Percentiles rank a stretch among this genome's conserved stretches.
phyloP scores from a whole-genome alignment of 176 grass and related monocot species.

The Oryza punctata region DNA sequence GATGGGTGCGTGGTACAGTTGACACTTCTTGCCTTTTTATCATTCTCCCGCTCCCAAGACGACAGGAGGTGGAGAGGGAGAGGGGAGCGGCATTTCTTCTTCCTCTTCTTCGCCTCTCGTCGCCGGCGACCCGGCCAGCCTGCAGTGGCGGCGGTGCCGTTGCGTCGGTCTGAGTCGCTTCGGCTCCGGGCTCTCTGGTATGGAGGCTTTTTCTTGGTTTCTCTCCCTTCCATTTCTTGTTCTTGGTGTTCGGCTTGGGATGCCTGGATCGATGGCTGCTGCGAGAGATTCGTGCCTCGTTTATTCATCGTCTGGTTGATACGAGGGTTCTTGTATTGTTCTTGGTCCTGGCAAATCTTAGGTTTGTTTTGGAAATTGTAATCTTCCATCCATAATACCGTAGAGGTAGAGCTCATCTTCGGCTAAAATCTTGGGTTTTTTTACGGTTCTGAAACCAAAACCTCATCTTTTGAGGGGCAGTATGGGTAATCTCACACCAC shows the following conservation, averaged over 20 bases:
- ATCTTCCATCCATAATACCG: not conserved
- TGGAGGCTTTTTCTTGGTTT: slow-evolving; percentile 27
- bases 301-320: not conserved
- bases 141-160: not conserved
- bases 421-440: not conserved
- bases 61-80: not conserved
- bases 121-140: not conserved
- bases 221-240: not conserved
- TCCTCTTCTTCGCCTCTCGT: not conserved
- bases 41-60: not conserved
- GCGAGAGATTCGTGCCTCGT: not conserved
- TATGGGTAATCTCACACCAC: not conserved
- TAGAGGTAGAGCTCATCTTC: not conserved
- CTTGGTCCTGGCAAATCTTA: not conserved
- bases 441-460: too few species aligned
- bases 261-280: not conserved
- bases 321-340: not conserved
- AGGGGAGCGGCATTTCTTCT: not conserved
- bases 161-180: not conserved
- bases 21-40: not conserved
- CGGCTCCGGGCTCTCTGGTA: slow-evolving; percentile 26
- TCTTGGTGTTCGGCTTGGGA: not conserved
- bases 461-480: not conserved
- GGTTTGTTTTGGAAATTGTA: slow-evolving; percentile 12
- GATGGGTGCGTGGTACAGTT: not conserved